Percentiles rank a stretch among this genome's conserved stretches.
These are phyloP conservation scores for Kuraishia floccosa DNA, from an alignment of 805 yeast species.

Conservation along the genomic window DNA sequence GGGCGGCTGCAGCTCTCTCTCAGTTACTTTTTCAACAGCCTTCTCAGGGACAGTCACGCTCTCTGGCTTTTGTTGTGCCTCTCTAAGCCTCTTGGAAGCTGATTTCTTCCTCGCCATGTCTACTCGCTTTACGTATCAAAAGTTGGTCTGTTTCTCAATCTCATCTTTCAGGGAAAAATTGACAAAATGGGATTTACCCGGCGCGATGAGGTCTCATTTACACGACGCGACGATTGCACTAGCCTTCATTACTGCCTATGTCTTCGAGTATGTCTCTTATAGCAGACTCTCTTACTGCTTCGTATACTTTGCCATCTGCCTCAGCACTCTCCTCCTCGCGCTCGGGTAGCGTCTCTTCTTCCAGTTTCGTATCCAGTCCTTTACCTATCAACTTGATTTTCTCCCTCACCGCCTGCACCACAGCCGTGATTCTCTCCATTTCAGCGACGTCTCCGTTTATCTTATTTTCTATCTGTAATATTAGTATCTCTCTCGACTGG, in stretches of 20 bases:
- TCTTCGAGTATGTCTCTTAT: too few relatives aligned
- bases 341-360: too few relatives aligned
- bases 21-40: conserved; percentile 13
- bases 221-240: too few relatives aligned
- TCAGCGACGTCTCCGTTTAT: conserved; percentile 25
- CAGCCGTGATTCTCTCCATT: conserved; percentile 31
- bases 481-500: conserved; percentile 84
- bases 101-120: conserved; percentile 82
- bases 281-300: too few relatives aligned
- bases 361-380: too few relatives aligned
- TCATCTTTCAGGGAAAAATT: background rate
- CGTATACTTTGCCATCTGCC: too few relatives aligned
- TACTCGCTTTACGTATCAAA: background rate
- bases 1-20: conserved; percentile 15
- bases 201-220: conserved; percentile 18
- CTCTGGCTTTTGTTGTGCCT: conserved; percentile 17
- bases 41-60: conserved; percentile 12
- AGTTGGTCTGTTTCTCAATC: background rate
- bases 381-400: too few relatives aligned
- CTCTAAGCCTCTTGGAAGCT: conserved; percentile 62
- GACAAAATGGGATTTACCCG: background rate
- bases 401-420: conserved; percentile 25
- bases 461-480: conserved; percentile 59
- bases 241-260: too few relatives aligned
- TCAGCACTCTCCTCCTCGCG: too few relatives aligned